Base-by-base conservation (phyloP, 805 yeast genomes). In the Suhomyces sp. region DNA sequence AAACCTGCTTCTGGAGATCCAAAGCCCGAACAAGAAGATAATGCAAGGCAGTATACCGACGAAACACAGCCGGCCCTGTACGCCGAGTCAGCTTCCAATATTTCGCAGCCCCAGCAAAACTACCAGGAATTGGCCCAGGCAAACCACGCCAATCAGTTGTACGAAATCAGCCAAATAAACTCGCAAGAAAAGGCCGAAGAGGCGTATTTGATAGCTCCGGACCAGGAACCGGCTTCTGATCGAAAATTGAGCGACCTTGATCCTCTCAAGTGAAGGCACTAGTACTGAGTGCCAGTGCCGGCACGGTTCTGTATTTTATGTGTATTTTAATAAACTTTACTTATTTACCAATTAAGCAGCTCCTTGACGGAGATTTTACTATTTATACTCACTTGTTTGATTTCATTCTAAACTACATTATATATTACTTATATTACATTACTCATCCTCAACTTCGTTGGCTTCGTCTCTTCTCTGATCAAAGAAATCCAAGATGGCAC, bases 401-500 rank as follows among this genome's bases (percentile, higher is more conserved):
- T 31, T 31, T 9, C 7, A 7, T 27, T 27, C n/a, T 29, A 8
- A 26, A 29, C 33, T 10, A 27, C 31, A 27, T 27, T 13, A 31
- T 12, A 31, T 3, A 31, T 31, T 31, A 31, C 35, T 31, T 13
- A 31, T 13, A 36, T 36, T 36, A 36, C 41, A n/a, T 38, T 38
- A 38, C 46, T 47, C 49, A 13, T 46, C 48, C 13, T 19, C 31
- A 13, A 15, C 49, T n/a, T 47, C 48, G n/a, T 35, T 38, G 22
- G 35, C 24, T n/a, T 47, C 49, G 6, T 33, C 41, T 12, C 36
- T 35, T 47, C 49, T 47, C n/a, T 47, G 80, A 55, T 81, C 85
- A 56, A 82, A 77, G 66, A 81, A 79, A 60, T 88, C 96, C 58
- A 86, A 78, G 54, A 88, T 82, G 15, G 91, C 88, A 72, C 92